Evolutionary conservation across 306 rosid genomes (phyloP), one percentile per base, ranked within the genome.

Genomic region (Crataegus laevigata): DNA sequence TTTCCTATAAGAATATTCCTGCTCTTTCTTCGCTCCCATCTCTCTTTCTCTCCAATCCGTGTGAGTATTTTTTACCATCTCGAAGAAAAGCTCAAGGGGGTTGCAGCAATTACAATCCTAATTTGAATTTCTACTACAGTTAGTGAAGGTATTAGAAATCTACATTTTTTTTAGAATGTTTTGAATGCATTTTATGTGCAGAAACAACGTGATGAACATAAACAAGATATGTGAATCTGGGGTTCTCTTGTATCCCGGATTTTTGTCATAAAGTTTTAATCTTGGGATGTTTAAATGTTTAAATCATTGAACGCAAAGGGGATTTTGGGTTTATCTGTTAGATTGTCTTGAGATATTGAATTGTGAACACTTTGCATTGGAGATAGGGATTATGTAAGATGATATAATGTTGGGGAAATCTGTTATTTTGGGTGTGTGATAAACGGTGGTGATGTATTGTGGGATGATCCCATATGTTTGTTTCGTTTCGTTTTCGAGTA

Each of bases 31-130:
- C 64, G 50, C 73, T 50, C 50, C 8, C 21, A 30, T 43, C 42
- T 65, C 54, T 30, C 75, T 72, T 66, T 21, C 61, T 76, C 21
- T 68, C 51, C 29, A 36, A 19, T 30, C 50, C 8, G 10, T 61
- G 24, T 29, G 42, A 4, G 5, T 50, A 15, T 17, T 19, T 34
- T 34, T n/a, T 11, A 29, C 29, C 26, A 14, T 75, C 72, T 26
- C 32, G 40, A 52, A 74, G 57, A 72, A 50, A 74, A 54, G 52
- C 73, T 32, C 14, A 52, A 45, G n/a, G 60, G 73, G 71, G 36
- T 74, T 64, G 43, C 55, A 63, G 55, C 51, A 45, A 52, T 70
- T 34, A 14, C 36, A 32, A 40, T 62, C 32, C 28, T 58, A 68
- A 34, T 32, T 52, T 21, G 57, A 69, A 51, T 80, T 75, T 28